Percentiles rank a stretch among this genome's conserved stretches.
Conservation (phyloP, 495 filamentous ascomycete genomes). For the Aspergillus affinis region DNA sequence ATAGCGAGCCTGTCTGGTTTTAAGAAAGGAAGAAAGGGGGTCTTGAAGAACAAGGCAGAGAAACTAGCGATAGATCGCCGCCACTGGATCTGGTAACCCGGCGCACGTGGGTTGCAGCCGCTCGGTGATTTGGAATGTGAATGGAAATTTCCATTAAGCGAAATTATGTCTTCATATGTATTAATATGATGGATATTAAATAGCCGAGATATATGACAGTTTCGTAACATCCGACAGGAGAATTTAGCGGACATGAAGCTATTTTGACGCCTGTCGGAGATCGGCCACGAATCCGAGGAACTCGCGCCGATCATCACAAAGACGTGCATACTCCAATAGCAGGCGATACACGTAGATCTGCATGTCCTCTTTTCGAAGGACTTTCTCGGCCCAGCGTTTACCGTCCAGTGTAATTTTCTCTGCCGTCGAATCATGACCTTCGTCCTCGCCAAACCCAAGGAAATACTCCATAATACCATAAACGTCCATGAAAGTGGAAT, state of each 20-base stretch:
- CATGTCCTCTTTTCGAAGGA: slow-evolving; percentile 40
- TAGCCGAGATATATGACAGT: too few species aligned
- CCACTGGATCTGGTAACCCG: too few species aligned
- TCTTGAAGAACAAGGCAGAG: neutral
- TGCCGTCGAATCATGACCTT: slow-evolving; percentile 33
- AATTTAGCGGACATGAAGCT: too few species aligned
- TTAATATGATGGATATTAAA: too few species aligned
- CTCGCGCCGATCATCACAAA: slow-evolving; percentile 21
- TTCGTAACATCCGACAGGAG: too few species aligned
- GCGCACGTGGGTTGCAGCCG: too few species aligned
- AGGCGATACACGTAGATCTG: slow-evolving; percentile 43
- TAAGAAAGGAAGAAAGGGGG: neutral
- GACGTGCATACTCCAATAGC: slow-evolving; percentile 38
- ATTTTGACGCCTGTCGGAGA: neutral
- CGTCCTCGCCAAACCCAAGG: slow-evolving; percentile 12
- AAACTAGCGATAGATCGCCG: neutral
- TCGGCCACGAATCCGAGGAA: neutral
- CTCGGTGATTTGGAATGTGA: too few species aligned
- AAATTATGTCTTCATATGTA: too few species aligned
- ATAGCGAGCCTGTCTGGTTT: neutral
- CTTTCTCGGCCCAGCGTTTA: slow-evolving; percentile 38
- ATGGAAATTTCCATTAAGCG: too few species aligned
- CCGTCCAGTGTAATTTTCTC: slow-evolving; percentile 45
- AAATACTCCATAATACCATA: slow-evolving; percentile 43
- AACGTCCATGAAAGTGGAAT: slow-evolving; percentile 40